These are phyloP conservation scores for Hypoxylon rickii DNA, from an alignment of 495 filamentous ascomycete species.

Conservation along the genomic window DNA sequence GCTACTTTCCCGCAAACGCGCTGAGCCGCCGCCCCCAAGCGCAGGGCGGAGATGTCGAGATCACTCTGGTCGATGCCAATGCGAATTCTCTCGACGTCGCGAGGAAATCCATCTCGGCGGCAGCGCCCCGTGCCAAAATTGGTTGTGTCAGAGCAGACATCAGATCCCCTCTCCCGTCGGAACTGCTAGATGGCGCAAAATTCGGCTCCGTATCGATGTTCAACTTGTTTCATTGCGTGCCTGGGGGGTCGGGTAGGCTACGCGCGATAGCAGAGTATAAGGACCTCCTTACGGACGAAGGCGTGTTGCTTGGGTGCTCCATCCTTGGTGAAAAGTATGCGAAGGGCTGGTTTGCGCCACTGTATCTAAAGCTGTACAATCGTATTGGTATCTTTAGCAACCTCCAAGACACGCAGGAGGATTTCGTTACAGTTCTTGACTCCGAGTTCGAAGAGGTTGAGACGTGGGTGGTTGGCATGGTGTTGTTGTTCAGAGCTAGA, in stretches of 20 bases:
- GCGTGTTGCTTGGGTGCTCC: slow-evolving; percentile 42
- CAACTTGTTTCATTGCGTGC: slow-evolving; percentile 48
- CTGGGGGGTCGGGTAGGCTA: slow-evolving; percentile 26
- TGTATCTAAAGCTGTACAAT: slow-evolving; percentile 39
- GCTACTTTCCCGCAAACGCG: slow-evolving; percentile 38
- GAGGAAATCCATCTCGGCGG: slow-evolving; percentile 11
- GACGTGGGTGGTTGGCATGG: slow-evolving; percentile 32
- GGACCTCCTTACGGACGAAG: slow-evolving; percentile 33
- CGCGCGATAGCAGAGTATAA: slow-evolving; percentile 33
- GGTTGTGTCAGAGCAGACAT: slow-evolving; percentile 26
- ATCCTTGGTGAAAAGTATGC: slow-evolving; percentile 41
- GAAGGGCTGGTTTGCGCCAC: slow-evolving; percentile 43
- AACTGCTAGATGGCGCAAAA: slow-evolving; percentile 10
- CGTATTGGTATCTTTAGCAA: slow-evolving; percentile 35
- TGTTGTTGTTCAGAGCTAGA: background rate
- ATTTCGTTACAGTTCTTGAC: slow-evolving; percentile 44
- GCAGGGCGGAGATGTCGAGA: slow-evolving; percentile 7
- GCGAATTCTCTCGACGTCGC: slow-evolving; percentile 27
- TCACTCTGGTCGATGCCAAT: slow-evolving; percentile 42
- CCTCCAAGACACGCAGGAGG: slow-evolving; percentile 29
- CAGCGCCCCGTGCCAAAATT: slow-evolving; percentile 8
- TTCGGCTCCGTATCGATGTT: slow-evolving; percentile 47
- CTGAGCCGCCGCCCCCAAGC: slow-evolving; percentile 10
- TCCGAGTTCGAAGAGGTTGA: slow-evolving; percentile 39
- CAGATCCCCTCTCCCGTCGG: slow-evolving; percentile 17